phyloP scores from a whole-genome alignment of 2,329 filamentous ascomycete species.

The Trichophyton verrucosum region DNA sequence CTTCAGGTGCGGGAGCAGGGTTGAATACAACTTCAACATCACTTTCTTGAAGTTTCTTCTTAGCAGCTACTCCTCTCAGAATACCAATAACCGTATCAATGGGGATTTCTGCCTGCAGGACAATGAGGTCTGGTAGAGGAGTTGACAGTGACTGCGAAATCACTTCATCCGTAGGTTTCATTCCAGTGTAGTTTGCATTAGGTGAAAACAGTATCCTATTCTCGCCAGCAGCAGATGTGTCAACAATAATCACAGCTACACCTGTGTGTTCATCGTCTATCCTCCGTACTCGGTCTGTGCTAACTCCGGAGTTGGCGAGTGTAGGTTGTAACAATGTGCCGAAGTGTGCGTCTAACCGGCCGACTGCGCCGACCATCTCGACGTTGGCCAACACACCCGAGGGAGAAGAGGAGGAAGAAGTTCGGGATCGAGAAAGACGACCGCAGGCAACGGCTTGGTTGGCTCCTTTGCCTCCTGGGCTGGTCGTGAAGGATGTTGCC shows the following conservation, averaged over 20 bases:
- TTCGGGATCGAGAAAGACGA: slow-evolving; percentile 55
- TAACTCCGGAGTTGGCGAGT: slow-evolving; percentile 50
- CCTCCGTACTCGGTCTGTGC: slow-evolving; percentile 42
- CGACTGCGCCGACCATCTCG: slow-evolving; percentile 63
- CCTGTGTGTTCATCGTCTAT: slow-evolving; percentile 46
- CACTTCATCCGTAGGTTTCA: slow-evolving; percentile 29
- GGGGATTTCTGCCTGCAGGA: slow-evolving; percentile 71
- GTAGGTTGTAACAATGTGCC: slow-evolving; percentile 47
- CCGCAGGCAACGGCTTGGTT: slow-evolving; percentile 89
- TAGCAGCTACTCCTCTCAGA: slow-evolving; percentile 29
- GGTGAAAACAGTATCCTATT: slow-evolving; percentile 65
- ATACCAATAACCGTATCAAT: slow-evolving; percentile 52
- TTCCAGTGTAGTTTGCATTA: slow-evolving; percentile 51
- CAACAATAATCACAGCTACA: slow-evolving; percentile 63
- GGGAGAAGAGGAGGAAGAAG: slow-evolving; percentile 9
- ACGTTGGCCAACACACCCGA: slow-evolving; percentile 34
- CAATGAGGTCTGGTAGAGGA: slow-evolving; percentile 48
- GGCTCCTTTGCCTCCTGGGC: slow-evolving; percentile 83
- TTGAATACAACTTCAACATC: slow-evolving; percentile 63
- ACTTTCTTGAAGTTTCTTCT: slow-evolving; percentile 32
- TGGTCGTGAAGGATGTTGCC: slow-evolving; percentile 62
- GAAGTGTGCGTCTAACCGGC: slow-evolving; percentile 49
- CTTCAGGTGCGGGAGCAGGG: slow-evolving; percentile 73
- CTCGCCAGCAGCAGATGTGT: slow-evolving; percentile 54
- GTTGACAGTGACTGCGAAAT: slow-evolving; percentile 24